Evolutionary conservation across 2,329 filamentous ascomycete genomes (phyloP).

Genomic region (Ophiosphaerella korrae): DNA sequence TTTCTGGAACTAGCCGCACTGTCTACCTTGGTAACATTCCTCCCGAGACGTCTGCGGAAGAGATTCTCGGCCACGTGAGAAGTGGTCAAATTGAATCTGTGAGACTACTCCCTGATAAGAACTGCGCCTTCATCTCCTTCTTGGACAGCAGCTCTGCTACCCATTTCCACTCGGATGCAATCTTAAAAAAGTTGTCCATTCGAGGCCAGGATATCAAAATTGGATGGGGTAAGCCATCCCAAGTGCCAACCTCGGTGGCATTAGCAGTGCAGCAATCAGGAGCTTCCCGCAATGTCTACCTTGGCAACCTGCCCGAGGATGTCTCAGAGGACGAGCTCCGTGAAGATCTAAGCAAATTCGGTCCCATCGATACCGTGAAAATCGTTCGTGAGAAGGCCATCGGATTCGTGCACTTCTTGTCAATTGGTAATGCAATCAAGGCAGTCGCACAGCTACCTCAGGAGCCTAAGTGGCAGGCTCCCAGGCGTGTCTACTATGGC

Average conservation of each 20-base stretch:
- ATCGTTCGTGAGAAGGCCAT: constrained; percentile 98
- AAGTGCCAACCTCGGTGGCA: constrained; percentile 96
- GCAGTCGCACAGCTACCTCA: constrained; percentile 95
- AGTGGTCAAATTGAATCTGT: constrained; percentile 99
- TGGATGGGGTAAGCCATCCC: constrained; percentile 97
- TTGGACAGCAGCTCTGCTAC: constrained; percentile 96
- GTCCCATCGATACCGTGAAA: constrained; percentile 95
- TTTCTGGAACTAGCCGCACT: constrained; percentile 90
- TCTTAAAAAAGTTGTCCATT: constrained; percentile 98
- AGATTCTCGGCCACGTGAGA: constrained; percentile 93
- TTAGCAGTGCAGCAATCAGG: constrained; percentile 96
- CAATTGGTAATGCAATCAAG: constrained; percentile 97
- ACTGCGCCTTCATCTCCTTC: constrained; percentile 99
- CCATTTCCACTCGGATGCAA: constrained; percentile 99
- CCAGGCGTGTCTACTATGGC: constrained; percentile 95
- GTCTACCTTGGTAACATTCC: constrained; percentile 98
- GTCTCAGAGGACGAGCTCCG: constrained; percentile 88
- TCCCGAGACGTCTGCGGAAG: constrained; percentile 94
- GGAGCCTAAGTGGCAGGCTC: constrained; percentile 94
- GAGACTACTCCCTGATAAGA: constrained; percentile 94
- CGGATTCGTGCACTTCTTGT: constrained; percentile 96
- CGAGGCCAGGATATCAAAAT: constrained; percentile 99
- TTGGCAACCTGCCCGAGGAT: constrained; percentile 91
- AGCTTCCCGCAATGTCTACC: constrained; percentile 94
- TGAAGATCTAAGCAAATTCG: constrained; percentile 95